A percentile compares a stretch with the other conserved stretches of the same genome.
phyloP scores from a whole-genome alignment of 202 grass and related monocot genomes.

The Carex sylvatica region DNA sequence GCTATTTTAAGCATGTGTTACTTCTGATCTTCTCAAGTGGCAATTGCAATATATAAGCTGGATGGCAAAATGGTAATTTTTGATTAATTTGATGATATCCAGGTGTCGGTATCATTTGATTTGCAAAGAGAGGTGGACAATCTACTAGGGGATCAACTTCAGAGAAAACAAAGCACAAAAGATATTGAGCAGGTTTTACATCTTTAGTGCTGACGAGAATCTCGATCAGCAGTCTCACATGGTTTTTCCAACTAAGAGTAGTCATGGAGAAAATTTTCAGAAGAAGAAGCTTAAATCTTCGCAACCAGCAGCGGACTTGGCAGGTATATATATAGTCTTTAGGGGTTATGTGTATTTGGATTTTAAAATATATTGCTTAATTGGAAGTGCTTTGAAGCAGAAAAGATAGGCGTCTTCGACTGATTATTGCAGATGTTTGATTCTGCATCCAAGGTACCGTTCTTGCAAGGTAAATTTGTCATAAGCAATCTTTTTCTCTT shows the following conservation, averaged over 20 bases:
- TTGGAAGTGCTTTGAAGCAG: too few relatives aligned
- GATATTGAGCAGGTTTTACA: conserved; percentile 78
- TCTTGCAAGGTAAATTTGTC: too few relatives aligned
- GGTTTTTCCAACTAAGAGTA: conserved; percentile 38
- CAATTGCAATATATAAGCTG: background rate
- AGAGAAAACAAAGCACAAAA: conserved; percentile 53
- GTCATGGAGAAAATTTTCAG: conserved; percentile 76
- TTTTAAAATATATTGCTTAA: too few relatives aligned
- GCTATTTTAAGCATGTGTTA: background rate
- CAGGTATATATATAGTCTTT: conserved; percentile 43
- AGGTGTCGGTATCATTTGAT: conserved; percentile 80
- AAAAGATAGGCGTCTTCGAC: too few relatives aligned
- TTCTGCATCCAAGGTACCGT: too few relatives aligned
- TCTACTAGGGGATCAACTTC: conserved; percentile 59
- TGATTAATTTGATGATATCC: conserved; percentile 25
- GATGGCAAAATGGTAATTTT: conserved; percentile 2
- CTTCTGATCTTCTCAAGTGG: background rate
- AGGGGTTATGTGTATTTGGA: background rate
- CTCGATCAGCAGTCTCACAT: conserved; percentile 59
- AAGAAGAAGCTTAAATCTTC: too few relatives aligned
- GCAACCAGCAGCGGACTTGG: too few relatives aligned
- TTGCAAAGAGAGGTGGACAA: conserved; percentile 96
- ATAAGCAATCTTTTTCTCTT: too few relatives aligned
- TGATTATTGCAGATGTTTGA: too few relatives aligned
- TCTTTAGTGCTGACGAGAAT: conserved; percentile 65